phyloP scores from a whole-genome alignment of 1,139 yeast genomes.

The Protomyces pachydermus region DNA sequence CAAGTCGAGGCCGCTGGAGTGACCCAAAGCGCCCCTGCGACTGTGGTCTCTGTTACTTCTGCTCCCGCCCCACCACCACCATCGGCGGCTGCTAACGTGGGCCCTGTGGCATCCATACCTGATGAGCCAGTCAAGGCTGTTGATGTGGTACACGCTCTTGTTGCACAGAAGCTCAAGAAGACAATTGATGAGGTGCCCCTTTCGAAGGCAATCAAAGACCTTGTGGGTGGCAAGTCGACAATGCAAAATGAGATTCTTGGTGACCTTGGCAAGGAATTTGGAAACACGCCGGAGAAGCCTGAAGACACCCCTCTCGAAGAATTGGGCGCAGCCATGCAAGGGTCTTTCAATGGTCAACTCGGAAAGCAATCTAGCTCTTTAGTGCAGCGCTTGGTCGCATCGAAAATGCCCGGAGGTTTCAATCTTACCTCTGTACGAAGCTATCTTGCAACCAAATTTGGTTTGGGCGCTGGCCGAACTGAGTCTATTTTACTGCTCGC shows the following conservation, averaged over 20 bases:
- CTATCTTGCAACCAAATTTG: slow-evolving; percentile 84
- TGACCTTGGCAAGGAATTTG: slow-evolving; percentile 96
- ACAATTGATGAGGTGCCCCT: slow-evolving; percentile 78
- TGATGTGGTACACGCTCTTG: slow-evolving; percentile 77
- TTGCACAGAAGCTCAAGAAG: slow-evolving; percentile 93
- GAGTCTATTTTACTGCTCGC: slow-evolving; percentile 80
- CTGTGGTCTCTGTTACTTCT: slow-evolving; percentile 39
- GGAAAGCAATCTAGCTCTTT: slow-evolving; percentile 91
- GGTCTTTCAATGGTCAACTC: slow-evolving; percentile 74
- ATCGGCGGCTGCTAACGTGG: slow-evolving; percentile 58
- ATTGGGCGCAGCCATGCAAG: slow-evolving; percentile 92
- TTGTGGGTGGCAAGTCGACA: slow-evolving; percentile 97
- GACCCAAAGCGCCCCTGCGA: slow-evolving; percentile 31
- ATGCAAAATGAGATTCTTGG: slow-evolving; percentile 97
- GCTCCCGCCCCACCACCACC: slow-evolving; percentile 54
- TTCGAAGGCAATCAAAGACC: slow-evolving; percentile 89
- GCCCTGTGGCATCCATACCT: slow-evolving; percentile 73
- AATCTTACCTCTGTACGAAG: slow-evolving; percentile 86
- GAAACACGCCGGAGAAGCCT: slow-evolving; percentile 96
- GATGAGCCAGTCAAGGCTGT: slow-evolving; percentile 87
- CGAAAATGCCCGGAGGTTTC: slow-evolving; percentile 99
- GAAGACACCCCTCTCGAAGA: slow-evolving; percentile 96
- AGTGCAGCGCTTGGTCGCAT: slow-evolving; percentile 83
- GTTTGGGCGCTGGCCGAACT: slow-evolving; percentile 89
- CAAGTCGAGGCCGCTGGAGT: slow-evolving; percentile 41